These are phyloP conservation scores for Candida odintsovae DNA, from an alignment of 805 yeast species.

Conservation along the genomic window DNA sequence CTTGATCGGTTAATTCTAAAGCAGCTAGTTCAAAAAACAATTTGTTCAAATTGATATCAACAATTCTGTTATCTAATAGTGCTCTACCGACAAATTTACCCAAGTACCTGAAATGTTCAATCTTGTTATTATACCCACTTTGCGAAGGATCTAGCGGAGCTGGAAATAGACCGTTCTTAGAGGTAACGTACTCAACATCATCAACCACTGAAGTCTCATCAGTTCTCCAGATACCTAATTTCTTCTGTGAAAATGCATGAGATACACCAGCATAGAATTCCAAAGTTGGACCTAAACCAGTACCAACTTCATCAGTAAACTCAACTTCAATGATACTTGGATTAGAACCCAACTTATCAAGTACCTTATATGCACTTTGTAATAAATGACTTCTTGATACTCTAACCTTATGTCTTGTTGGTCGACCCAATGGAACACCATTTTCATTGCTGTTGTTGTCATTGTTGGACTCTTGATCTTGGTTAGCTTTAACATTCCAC, in stretches of 20 bases:
- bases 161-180: constrained; percentile 66
- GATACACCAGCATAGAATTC: constrained; percentile 87
- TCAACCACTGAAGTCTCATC: constrained; percentile 23
- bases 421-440: constrained; percentile 52
- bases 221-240: constrained; percentile 64
- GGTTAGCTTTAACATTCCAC: constrained; percentile 56
- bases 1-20: constrained; percentile 21
- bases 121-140: constrained; percentile 34
- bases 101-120: constrained; percentile 54
- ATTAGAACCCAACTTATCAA: constrained; percentile 69
- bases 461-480: constrained; percentile 32
- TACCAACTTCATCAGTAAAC: constrained; percentile 87
- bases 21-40: constrained; percentile 61
- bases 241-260: constrained; percentile 56
- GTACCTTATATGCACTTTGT: constrained; percentile 71
- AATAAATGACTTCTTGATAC: constrained; percentile 65
- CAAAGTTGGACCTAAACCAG: constrained; percentile 93
- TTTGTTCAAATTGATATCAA: constrained; percentile 75
- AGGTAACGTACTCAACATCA: constrained; percentile 33
- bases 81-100: constrained; percentile 89
- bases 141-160: constrained; percentile 39
- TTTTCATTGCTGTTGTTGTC: constrained; percentile 17
- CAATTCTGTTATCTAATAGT: constrained; percentile 76
- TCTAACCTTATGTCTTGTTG: constrained; percentile 73
- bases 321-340: constrained; percentile 84